Base-by-base conservation (phyloP, 2,329 filamentous ascomycete species). In the Penicillium corylophilum region DNA sequence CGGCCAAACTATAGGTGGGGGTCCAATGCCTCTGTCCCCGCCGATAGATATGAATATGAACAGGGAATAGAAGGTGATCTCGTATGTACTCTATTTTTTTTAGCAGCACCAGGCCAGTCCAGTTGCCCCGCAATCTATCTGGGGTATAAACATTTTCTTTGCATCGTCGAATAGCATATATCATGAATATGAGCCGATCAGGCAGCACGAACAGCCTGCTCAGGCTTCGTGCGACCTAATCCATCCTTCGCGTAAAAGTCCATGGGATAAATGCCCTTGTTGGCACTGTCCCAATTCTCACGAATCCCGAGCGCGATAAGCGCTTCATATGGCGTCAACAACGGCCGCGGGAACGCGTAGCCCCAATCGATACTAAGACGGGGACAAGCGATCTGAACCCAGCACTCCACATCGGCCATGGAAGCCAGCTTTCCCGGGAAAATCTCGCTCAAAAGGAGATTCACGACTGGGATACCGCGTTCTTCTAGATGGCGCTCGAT, bases 331-430 rank as follows among this genome's bases (percentile, higher is more conserved):
- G 94, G 93, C 46, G 93, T 97, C 67, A 99, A 73, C 52, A 99
- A 71, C 43, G 94, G 94, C 42, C 89, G 77, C 1, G 90, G 83
- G 68, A 99, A 99, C 0, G 94, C 94, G 75, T 97, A 97, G 0
- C 94, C 94, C 94, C 94, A 99, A 74, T 99, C 94, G 61, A 99
- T 99, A 71, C 93, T 97, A 69, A 99, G 69, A 44, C 94, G 79
- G n/a, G 94, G 94, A 73, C 94, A 99, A 5, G 94, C 94, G 45
- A 99, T 91, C 74, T 99, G 94, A 35, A 99, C 93, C 94, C 94
- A 99, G 64, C 91, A 95, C 68, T 96, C 93, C 2, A 99, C 89
- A 65, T 97, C 93, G 26, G 77, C 75, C 90, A 99, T 96, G 78
- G 94, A 85, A 0, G 90, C 91, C 59, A 99, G 75, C 75, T 97